Conservation (phyloP, 495 filamentous ascomycete species). For the Ramalina intermedia region DNA sequence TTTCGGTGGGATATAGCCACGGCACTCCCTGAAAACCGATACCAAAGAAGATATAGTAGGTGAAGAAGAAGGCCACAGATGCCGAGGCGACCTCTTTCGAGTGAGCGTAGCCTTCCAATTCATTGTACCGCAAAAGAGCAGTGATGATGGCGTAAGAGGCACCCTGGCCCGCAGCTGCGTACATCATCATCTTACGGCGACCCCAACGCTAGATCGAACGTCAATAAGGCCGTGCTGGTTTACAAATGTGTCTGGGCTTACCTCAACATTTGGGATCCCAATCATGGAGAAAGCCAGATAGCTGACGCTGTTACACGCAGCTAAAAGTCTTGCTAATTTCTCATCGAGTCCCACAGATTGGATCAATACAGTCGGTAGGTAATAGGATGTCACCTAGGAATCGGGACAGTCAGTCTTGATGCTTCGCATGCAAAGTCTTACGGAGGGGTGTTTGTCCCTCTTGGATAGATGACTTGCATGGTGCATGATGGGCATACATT, state of each 20-base stretch:
- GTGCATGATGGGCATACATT: constrained; percentile 19
- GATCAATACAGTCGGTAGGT: constrained; percentile 30
- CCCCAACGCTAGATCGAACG: constrained; percentile 23
- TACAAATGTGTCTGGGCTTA: not conserved
- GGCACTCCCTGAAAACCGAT: constrained; percentile 43
- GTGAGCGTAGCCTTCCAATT: constrained; percentile 20
- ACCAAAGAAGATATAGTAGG: constrained; percentile 37
- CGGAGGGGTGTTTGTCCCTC: too few species aligned
- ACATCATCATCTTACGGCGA: constrained; percentile 36
- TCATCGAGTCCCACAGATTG: constrained; percentile 33
- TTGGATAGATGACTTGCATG: not conserved
- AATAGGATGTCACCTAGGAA: constrained; percentile 11
- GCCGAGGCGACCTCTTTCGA: constrained; percentile 23
- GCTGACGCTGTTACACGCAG: constrained; percentile 34
- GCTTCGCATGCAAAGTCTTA: constrained; percentile 6
- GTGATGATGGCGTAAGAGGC: constrained; percentile 43
- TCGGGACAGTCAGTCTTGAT: not conserved
- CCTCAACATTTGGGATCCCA: constrained; percentile 32
- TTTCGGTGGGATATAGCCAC: constrained; percentile 51
- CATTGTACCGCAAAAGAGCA: constrained; percentile 31
- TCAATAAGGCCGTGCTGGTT: not conserved
- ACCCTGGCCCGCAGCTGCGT: constrained; percentile 32
- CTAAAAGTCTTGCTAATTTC: constrained; percentile 32
- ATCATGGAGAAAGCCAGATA: constrained; percentile 35
- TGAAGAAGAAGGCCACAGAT: constrained; percentile 39